Evolutionary conservation across 805 yeast genomes (phyloP), one percentile per base, ranked within the genome.

Genomic region (Saccharomycopsis vini): DNA sequence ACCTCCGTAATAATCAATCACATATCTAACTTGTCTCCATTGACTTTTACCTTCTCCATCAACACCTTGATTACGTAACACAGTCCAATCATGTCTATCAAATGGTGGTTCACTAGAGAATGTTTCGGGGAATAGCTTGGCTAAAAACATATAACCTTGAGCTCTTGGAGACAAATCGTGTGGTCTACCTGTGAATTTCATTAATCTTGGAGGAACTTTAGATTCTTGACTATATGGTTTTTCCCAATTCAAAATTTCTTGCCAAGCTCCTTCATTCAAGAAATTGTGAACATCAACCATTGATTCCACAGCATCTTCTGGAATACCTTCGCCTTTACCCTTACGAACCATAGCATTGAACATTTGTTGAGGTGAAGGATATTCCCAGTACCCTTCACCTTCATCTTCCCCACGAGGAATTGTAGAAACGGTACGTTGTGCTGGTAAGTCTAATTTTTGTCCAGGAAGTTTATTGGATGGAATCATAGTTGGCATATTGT

Each of bases 291-390:
- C 95, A 52, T 82, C 90, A 21, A 92, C 98, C 99, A 92, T 92
- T 38, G 85, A 74, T 54, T 86, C 96, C 3, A 92, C 97, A 1
- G 96, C 96, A 51, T 87, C 95, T 60, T 89, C 97, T 2, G 90
- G 94, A 42, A 90, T 75, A 39, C 81, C 94, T 36, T 85, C 82
- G 2, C 75, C 79, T 56, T 92, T 90, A 18, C 96, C 95, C 66
- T 92, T 92, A 51, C 90, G 77, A 22, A 88, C 66, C 97, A 92
- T 90, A 10, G 99, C 99, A 57, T 90, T 89, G 52, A 88, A 79
- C 99, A 92, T 92, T 61, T 92, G 99, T 63, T 92, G 98, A 1
- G 99, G 98, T 2, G 96, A 86, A 2, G 99, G 99, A 59, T 92
- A 92, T 63, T 92, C 98, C 99, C 99, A 92, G 39, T 80, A 77